Base-by-base conservation (phyloP, 2,329 filamentous ascomycete genomes). In the Ceratocystis papillata region DNA sequence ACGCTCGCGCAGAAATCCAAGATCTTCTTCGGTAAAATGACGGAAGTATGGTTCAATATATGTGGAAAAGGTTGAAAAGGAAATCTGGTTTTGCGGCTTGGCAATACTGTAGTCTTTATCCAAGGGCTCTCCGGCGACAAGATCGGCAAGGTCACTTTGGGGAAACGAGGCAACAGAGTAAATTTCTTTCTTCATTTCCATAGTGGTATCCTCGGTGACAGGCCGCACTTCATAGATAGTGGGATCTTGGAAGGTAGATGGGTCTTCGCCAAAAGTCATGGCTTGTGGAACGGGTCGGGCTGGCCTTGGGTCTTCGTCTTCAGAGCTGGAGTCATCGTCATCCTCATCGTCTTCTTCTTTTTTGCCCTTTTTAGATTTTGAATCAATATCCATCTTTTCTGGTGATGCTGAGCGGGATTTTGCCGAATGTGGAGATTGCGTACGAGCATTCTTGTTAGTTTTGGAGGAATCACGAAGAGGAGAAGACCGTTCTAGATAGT, bases 61-160 rank as follows among this genome's bases (percentile, higher is more conserved):
- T 5, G 88, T 86, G n/a, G 88, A 87, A 75, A 99, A 99, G 1
- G 93, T 96, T 66, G 85, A 88, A 70, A 94, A 94, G 74, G 89
- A 92, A 74, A 97, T 94, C 78, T 99, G 94, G 72, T 93, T 96
- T 22, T 87, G 87, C 4, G 93, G 91, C 74, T 97, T 99, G 44
- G 90, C 88, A 73, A 85, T 96, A 73, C 90, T 96, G 72, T 96
- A 97, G 77, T 99, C 94, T 74, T 90, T 91, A 75, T 97, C 92
- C 1, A 94, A 93, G 1, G 92, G 89, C 48, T 88, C 86, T 61
- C 94, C 94, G 10, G 93, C 88, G 69, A 96, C 95, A 70, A 94
- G 80, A 72, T 96, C 87, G 67, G 86, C 81, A 7, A 99, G 80
- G 72, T 96, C 89, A 69, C 83, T 87, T 64, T 81, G 82, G 0